phyloP scores from a whole-genome alignment of 2,329 filamentous ascomycete species.

The Xylariaceae sp. region DNA sequence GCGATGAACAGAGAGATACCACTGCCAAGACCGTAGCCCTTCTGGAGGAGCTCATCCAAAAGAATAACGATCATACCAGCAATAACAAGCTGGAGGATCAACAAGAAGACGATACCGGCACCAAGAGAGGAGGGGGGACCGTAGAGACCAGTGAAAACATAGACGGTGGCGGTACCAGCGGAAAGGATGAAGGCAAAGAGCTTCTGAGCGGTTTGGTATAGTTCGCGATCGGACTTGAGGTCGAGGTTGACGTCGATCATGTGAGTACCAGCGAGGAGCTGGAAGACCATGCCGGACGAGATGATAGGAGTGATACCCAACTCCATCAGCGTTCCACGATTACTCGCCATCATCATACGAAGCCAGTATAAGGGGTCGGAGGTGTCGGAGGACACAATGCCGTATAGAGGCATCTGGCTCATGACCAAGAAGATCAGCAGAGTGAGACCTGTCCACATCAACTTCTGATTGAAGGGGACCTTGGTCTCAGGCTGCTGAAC shows the following conservation, averaged over 20 bases:
- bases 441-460: conserved; percentile 93
- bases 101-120: conserved; percentile 94
- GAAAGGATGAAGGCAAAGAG: conserved; percentile 96
- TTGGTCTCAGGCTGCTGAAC: conserved; percentile 98
- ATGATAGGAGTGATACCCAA: conserved; percentile 98
- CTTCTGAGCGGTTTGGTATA: conserved; percentile 99
- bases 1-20: conserved; percentile 99
- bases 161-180: conserved; percentile 95
- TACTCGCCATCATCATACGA: conserved; percentile 99
- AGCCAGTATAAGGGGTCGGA: conserved; percentile 99
- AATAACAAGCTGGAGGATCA: conserved; percentile 96
- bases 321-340: conserved; percentile 93
- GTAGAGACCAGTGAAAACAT: conserved; percentile 97
- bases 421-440: conserved; percentile 99
- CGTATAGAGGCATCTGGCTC: conserved; percentile 97
- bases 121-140: conserved; percentile 94
- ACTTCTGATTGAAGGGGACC: conserved; percentile 96
- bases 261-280: conserved; percentile 98
- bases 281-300: conserved; percentile 99
- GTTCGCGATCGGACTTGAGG: conserved; percentile 98
- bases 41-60: conserved; percentile 97
- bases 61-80: conserved; percentile 98
- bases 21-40: conserved; percentile 96
- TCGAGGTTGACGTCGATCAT: conserved; percentile 99
- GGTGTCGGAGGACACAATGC: conserved; percentile 97